Conservation (phyloP, 306 rosid genomes). For the Sechiopsis laciniata region DNA sequence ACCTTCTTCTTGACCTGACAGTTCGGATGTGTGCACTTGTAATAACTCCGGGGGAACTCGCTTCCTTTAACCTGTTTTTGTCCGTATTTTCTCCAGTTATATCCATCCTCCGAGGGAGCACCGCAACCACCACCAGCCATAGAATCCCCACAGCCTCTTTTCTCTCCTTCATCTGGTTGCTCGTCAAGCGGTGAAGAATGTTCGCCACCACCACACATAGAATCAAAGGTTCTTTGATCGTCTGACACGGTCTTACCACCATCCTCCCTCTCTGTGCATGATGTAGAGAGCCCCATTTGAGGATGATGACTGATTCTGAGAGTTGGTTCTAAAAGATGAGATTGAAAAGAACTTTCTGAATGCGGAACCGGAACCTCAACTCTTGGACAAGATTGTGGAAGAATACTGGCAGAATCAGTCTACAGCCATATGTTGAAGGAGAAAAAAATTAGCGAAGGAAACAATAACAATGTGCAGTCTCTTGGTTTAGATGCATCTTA, state of each 20-base stretch:
- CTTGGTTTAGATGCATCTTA: slow-evolving; percentile 14
- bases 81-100: slow-evolving; percentile 94
- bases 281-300: slow-evolving; percentile 40
- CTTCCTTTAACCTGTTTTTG: slow-evolving; percentile 98
- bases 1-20: slow-evolving; percentile 92
- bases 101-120: slow-evolving; percentile 75
- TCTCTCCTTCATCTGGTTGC: slow-evolving; percentile 64
- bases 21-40: slow-evolving; percentile 46
- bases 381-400: slow-evolving; percentile 49
- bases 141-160: slow-evolving; percentile 58
- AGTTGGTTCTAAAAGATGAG: slow-evolving; percentile 40
- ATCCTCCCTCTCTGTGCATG: slow-evolving; percentile 41
- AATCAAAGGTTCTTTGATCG: slow-evolving; percentile 45
- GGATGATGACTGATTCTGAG: slow-evolving; percentile 41
- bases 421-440: slow-evolving; percentile 33
- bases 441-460: slow-evolving; percentile 19
- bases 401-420: slow-evolving; percentile 41
- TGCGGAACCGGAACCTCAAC: slow-evolving; percentile 45
- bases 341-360: slow-evolving; percentile 52
- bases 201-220: slow-evolving; percentile 35
- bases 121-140: slow-evolving; percentile 51
- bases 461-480: slow-evolving; percentile 1
- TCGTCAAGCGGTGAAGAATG: slow-evolving; percentile 60
- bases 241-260: slow-evolving; percentile 30
- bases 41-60: slow-evolving; percentile 50